Evolutionary conservation across 2,329 filamentous ascomycete species (phyloP).

Genomic region (Aspergillus sp.): DNA sequence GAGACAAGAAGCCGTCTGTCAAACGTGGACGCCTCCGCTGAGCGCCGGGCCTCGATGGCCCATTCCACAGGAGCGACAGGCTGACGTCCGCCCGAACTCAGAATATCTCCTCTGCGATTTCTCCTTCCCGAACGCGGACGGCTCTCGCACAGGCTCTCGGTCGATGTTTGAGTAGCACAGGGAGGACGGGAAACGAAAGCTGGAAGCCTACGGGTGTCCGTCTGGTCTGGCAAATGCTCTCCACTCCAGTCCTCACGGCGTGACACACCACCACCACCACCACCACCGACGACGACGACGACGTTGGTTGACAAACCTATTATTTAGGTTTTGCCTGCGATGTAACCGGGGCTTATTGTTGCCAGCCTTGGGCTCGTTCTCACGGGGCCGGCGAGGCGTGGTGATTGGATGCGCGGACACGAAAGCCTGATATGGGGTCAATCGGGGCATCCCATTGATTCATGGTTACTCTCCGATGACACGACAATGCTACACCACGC

Average conservation of each 20-base stretch:
- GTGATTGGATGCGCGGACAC: conserved; percentile 7
- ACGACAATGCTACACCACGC: conserved; percentile 17
- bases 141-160: neutral
- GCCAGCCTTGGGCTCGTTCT: conserved; percentile 7
- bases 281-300: too few relatives aligned
- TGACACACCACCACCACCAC: too few relatives aligned
- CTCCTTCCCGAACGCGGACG: neutral
- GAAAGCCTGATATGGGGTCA: neutral
- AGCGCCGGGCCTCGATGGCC: neutral
- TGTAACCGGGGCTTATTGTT: conserved; percentile 17
- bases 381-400: neutral
- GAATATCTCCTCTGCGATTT: neutral
- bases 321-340: conserved; percentile 11
- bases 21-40: neutral
- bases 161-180: neutral
- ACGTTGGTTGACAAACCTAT: neutral
- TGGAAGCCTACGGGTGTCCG: neutral
- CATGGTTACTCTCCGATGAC: conserved; percentile 15
- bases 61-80: conserved; percentile 3
- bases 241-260: neutral
- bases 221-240: neutral
- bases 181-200: neutral
- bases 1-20: neutral
- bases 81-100: conserved; percentile 5
- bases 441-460: conserved; percentile 1